A percentile compares a stretch with the other conserved stretches of the same genome.
Evolutionary conservation across 2,329 filamentous ascomycete species (phyloP).

Genomic region (Pestalotiopsis sp.): DNA sequence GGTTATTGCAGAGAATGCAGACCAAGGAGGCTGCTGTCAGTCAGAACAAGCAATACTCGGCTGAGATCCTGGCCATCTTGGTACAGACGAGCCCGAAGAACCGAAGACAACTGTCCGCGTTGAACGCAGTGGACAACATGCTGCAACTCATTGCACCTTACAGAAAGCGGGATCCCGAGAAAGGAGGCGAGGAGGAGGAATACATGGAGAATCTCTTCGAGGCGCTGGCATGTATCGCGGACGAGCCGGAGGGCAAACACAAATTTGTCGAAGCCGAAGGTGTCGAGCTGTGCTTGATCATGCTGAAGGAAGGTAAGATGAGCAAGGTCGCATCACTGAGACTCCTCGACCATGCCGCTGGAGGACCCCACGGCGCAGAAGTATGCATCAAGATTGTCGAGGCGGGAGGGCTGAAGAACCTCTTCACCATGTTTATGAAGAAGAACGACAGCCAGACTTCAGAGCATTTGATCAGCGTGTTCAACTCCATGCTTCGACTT

Average conservation of each 20-base stretch:
- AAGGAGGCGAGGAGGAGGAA: slow-evolving; percentile 88
- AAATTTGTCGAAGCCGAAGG: slow-evolving; percentile 91
- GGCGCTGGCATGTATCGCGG: slow-evolving; percentile 76
- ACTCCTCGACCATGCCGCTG: slow-evolving; percentile 80
- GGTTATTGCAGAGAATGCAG: slow-evolving; percentile 77
- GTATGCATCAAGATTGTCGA: slow-evolving; percentile 81
- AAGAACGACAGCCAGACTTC: slow-evolving; percentile 66
- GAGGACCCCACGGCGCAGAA: slow-evolving; percentile 54
- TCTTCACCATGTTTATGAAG: slow-evolving; percentile 90
- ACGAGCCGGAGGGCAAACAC: slow-evolving; percentile 73
- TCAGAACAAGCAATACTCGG: slow-evolving; percentile 95
- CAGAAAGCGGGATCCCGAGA: slow-evolving; percentile 81
- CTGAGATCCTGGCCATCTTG: slow-evolving; percentile 88
- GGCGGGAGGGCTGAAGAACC: slow-evolving; percentile 78
- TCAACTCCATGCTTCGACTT: slow-evolving; percentile 78
- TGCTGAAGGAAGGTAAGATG: slow-evolving; percentile 86
- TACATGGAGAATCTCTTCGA: slow-evolving; percentile 95
- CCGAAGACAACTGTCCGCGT: slow-evolving; percentile 60
- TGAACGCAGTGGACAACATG: slow-evolving; percentile 76
- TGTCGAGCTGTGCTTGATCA: slow-evolving; percentile 86
- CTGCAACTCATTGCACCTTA: slow-evolving; percentile 86
- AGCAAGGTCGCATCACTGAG: slow-evolving; percentile 78
- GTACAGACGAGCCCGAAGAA: slow-evolving; percentile 75
- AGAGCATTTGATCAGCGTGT: slow-evolving; percentile 84
- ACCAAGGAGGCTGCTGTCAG: slow-evolving; percentile 67